phyloP scores from a whole-genome alignment of 768 basidiomycete genomes.

The Mycena belliarum region DNA sequence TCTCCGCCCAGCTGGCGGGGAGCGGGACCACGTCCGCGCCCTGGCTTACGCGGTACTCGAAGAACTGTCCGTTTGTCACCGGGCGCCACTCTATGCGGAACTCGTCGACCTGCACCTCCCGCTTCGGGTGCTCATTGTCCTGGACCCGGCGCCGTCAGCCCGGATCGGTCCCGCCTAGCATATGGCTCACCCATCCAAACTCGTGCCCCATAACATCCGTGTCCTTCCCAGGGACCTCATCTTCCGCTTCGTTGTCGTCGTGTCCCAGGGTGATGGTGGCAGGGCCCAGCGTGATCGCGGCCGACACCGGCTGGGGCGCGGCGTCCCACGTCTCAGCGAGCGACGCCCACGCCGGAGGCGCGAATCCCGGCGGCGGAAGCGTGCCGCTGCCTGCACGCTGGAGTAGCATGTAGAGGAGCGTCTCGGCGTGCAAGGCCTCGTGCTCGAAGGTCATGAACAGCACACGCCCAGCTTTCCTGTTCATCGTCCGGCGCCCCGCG shows the following conservation, averaged over 20 bases:
- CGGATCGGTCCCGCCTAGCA: neutral
- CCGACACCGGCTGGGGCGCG: constrained; percentile 40
- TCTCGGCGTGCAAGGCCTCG: constrained; percentile 89
- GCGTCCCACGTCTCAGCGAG: constrained; percentile 52
- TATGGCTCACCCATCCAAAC: constrained; percentile 13
- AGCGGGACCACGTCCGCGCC: constrained; percentile 45
- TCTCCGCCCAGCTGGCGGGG: constrained; percentile 76
- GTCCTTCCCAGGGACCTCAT: constrained; percentile 34
- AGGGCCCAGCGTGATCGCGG: constrained; percentile 59
- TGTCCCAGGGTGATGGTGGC: constrained; percentile 71
- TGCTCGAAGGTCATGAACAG: constrained; percentile 93
- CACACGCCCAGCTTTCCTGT: constrained; percentile 72
- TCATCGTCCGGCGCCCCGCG: constrained; percentile 49
- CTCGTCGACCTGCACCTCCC: constrained; percentile 55
- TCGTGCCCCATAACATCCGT: constrained; percentile 61
- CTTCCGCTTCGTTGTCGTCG: constrained; percentile 77
- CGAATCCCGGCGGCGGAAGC: constrained; percentile 74
- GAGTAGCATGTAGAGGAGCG: constrained; percentile 91
- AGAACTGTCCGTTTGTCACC: constrained; percentile 87
- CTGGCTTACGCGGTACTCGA: constrained; percentile 53
- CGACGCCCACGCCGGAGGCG: constrained; percentile 68
- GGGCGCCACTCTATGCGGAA: constrained; percentile 87
- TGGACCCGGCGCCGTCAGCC: neutral
- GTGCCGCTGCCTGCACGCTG: constrained; percentile 81
- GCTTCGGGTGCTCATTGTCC: constrained; percentile 85